A percentile compares a stretch with the other conserved stretches of the same genome.
phyloP scores from a whole-genome alignment of 2,329 filamentous ascomycete genomes.

The Cytospora leucostoma region DNA sequence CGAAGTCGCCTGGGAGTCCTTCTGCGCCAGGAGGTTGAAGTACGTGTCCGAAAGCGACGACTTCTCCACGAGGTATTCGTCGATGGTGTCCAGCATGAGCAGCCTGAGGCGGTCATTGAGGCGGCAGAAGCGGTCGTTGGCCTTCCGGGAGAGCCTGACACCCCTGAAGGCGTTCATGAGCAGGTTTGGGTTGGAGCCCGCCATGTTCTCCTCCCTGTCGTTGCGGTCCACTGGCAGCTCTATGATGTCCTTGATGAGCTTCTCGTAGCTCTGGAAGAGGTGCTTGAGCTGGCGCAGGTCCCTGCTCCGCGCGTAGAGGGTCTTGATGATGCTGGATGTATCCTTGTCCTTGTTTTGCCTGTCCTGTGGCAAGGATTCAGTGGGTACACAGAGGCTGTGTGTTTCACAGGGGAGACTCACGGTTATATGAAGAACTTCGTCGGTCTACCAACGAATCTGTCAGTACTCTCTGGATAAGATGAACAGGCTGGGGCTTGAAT shows the following conservation, averaged over 20 bases:
- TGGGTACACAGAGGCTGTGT: constrained; percentile 15
- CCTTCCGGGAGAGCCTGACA: constrained; percentile 45
- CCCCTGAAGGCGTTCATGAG: constrained; percentile 14
- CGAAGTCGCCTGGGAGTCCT: constrained; percentile 72
- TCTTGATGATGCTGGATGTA: constrained; percentile 56
- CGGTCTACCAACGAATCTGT: constrained; percentile 34
- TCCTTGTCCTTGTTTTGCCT: constrained; percentile 39
- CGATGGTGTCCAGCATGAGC: constrained; percentile 62
- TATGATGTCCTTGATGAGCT: constrained; percentile 60
- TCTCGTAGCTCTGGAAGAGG: constrained; percentile 61
- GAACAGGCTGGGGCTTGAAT: constrained; percentile 1
- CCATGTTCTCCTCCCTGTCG: constrained; percentile 20
- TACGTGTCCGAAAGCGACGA: constrained; percentile 71
- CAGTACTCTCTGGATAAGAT: not conserved
- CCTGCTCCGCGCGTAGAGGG: constrained; percentile 60
- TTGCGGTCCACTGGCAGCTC: constrained; percentile 40
- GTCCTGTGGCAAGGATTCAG: constrained; percentile 21
- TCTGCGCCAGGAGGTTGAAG: constrained; percentile 76
- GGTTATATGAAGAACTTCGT: constrained; percentile 38
- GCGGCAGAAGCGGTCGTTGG: constrained; percentile 59
- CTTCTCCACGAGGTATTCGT: constrained; percentile 68
- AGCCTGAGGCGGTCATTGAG: constrained; percentile 60
- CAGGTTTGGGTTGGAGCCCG: constrained; percentile 8
- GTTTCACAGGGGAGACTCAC: constrained; percentile 33
- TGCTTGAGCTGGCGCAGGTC: constrained; percentile 62